Evolutionary conservation across 2,329 filamentous ascomycete genomes (phyloP).

Genomic region (Nothophaeocryptopus gaeumannii): DNA sequence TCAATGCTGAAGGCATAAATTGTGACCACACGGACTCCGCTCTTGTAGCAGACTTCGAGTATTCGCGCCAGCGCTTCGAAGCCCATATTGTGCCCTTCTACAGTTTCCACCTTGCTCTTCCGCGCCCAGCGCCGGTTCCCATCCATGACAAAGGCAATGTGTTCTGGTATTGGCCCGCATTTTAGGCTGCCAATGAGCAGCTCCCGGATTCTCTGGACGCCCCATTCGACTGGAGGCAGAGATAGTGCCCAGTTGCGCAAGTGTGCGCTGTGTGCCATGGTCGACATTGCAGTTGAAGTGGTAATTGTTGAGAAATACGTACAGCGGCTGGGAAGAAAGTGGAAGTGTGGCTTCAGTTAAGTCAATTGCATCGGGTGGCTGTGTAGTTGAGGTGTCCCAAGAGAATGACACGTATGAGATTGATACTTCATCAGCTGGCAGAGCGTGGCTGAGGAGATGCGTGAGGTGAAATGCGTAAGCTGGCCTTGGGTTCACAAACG

Average conservation of each 20-base stretch:
- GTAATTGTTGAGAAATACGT: no score
- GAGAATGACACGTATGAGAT: no score
- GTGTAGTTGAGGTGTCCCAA: no score
- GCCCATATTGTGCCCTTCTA: slow-evolving; percentile 92
- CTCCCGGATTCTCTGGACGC: slow-evolving; percentile 73
- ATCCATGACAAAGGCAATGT: slow-evolving; percentile 99
- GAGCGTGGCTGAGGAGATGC: no score
- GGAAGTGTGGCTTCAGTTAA: no score
- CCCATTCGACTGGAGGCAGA: slow-evolving; percentile 90
- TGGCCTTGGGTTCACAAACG: no score
- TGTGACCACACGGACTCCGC: slow-evolving; percentile 91
- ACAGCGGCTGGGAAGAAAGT: no score
- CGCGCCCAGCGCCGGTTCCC: slow-evolving; percentile 92
- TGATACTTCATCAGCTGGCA: no score
- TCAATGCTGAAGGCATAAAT: slow-evolving; percentile 99
- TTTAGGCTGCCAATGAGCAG: slow-evolving; percentile 82
- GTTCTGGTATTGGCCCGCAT: slow-evolving; percentile 87
- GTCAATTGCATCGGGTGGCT: no score
- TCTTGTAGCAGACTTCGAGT: slow-evolving; percentile 97
- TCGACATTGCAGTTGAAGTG: slow-evolving; percentile 7
- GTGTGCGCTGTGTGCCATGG: slow-evolving; percentile 51
- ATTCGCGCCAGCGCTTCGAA: slow-evolving; percentile 95
- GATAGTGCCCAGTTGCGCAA: slow-evolving; percentile 74
- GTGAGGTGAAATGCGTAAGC: no score
- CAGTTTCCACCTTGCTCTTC: slow-evolving; percentile 87